Base-by-base conservation (phyloP, 306 rosid species). In the Rosa chinensis region DNA sequence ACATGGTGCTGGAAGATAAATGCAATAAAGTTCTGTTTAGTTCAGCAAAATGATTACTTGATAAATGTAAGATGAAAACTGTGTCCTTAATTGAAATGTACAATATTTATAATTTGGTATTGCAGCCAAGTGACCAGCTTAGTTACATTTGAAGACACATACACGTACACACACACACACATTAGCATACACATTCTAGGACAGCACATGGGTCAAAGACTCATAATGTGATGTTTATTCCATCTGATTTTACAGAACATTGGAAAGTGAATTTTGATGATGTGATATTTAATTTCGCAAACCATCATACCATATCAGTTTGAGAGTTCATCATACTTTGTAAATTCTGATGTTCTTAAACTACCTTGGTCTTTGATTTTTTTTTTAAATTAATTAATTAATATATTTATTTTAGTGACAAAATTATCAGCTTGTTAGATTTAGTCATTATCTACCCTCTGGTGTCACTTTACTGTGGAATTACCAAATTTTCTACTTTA, bases 1-100 rank as follows among this genome's bases (percentile, higher is more conserved):
- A 86, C 82, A 82, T 52, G 79, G 69, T 77, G 53, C 55, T 90
- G 69, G 82, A 83, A 37, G 45, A 82, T 66, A 85, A 82, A 79
- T 84, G 84, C 83, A 70, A 47, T 23, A 64, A 66, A 66, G 40
- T 67, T 21, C 28, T 23, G 6, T 77, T 62, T 39, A 53, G 55
- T 61, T 35, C 71, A 45, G 39, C 44, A 40, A 82, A 77, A 72
- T 77, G 73, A 77, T 61, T 55, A 58, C 55, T 80, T 74, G 5
- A 69, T 28, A 62, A 56, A 5, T 66, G 72, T 23, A 61, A 75
- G 44, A 42, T 58, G 50, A 66, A 53, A 58, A 74, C 20, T 42
- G 23, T 21, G 53, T 21, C 44, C 78, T 14, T 21, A 37, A 59
- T 44, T 20, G 42, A 58, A 75, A 25, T 75, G 32, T 16, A 39